phyloP scores from a whole-genome alignment of 306 rosid genomes.

The Lathyrus tuberosus region DNA sequence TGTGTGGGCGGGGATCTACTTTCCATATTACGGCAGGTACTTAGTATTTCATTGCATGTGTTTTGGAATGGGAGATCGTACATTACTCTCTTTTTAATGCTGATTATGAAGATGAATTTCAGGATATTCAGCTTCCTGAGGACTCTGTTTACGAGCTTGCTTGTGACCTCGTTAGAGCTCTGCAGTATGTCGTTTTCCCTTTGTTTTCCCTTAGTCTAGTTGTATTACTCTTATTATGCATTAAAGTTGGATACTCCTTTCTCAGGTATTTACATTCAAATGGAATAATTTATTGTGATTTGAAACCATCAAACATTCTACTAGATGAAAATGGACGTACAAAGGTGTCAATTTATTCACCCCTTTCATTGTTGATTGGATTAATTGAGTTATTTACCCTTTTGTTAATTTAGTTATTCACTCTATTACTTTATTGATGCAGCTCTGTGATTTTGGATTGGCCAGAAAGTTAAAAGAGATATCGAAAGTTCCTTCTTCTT shows the following conservation, averaged over 20 bases:
- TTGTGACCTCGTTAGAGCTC: slow-evolving; percentile 66
- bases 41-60: slow-evolving; percentile 1
- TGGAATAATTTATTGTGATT: slow-evolving; percentile 89
- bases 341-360: slow-evolving; percentile 56
- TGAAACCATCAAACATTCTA: slow-evolving; percentile 93
- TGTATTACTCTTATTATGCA: slow-evolving; percentile 37
- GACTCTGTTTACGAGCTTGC: slow-evolving; percentile 88
- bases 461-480: slow-evolving; percentile 88
- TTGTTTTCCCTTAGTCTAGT: not conserved
- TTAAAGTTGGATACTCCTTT: slow-evolving; percentile 31
- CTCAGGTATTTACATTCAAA: slow-evolving; percentile 87
- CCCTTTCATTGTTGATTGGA: not conserved
- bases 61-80: not conserved
- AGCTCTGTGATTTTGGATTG: slow-evolving; percentile 97
- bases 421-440: slow-evolving; percentile 44
- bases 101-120: slow-evolving; percentile 49
- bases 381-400: not conserved
- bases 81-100: slow-evolving; percentile 13
- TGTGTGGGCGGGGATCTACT: slow-evolving; percentile 95
- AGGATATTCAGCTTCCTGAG: slow-evolving; percentile 91
- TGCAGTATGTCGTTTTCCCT: slow-evolving; percentile 58
- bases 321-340: slow-evolving; percentile 88
- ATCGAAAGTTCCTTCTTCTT: slow-evolving; percentile 71
- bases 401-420: slow-evolving; percentile 1
- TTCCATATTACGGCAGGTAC: slow-evolving; percentile 85